A percentile compares a stretch with the other conserved stretches of the same genome.
Evolutionary conservation across 331 rosid genomes (phyloP).

Genomic region (Acacia pycnantha): DNA sequence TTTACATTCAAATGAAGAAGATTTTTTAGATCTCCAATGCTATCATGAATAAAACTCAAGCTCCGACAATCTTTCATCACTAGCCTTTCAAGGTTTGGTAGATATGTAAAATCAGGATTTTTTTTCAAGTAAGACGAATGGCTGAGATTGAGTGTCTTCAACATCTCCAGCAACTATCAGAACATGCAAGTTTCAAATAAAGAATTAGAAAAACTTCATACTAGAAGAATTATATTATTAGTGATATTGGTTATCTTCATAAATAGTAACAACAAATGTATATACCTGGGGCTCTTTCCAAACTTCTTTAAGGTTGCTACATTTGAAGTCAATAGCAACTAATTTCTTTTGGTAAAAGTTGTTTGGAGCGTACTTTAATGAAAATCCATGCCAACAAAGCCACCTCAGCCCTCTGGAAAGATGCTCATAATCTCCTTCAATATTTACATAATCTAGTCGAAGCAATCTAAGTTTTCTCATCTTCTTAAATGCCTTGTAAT

Average conservation of each 20-base stretch:
- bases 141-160: neutral
- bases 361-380: neutral
- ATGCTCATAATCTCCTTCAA: neutral
- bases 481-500: neutral
- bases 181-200: neutral
- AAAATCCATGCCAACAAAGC: slow-evolving; percentile 2
- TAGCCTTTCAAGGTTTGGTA: neutral
- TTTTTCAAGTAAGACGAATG: neutral
- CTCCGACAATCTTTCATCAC: neutral
- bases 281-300: neutral
- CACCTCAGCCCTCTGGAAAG: neutral
- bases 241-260: too few species aligned
- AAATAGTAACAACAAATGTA: too few species aligned
- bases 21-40: neutral
- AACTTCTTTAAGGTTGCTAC: neutral
- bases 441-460: neutral
- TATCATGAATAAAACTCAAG: neutral
- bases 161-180: neutral
- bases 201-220: too few species aligned
- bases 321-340: neutral
- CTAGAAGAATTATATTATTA: too few species aligned
- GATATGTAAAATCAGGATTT: neutral
- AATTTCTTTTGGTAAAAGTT: neutral
- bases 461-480: neutral
- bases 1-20: neutral